Evolutionary conservation across 2,329 filamentous ascomycete genomes (phyloP).

Genomic region (Trichoderma oligosporum): DNA sequence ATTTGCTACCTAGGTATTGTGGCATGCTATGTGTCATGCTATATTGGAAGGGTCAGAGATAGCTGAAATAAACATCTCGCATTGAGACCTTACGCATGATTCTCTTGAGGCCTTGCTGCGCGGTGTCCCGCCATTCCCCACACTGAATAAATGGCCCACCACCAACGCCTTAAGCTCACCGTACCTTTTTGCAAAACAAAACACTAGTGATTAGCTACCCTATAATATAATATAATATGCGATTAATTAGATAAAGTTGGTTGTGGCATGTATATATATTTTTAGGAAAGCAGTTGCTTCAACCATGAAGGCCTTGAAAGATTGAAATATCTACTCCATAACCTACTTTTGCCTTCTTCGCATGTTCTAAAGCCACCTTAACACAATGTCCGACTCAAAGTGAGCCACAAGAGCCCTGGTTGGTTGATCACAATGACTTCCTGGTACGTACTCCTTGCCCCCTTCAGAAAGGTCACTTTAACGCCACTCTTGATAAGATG

Average conservation of each 20-base stretch:
- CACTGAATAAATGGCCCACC: conserved; percentile 5
- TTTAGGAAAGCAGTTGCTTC: not conserved
- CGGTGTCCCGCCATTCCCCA: conserved; percentile 13
- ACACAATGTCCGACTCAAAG: not conserved
- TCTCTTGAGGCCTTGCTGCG: conserved; percentile 8
- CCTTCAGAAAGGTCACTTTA: conserved; percentile 1
- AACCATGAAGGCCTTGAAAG: too few species aligned
- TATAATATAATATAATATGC: too few species aligned
- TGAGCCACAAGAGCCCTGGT: not conserved
- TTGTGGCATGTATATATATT: too few species aligned
- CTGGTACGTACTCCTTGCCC: conserved; percentile 9
- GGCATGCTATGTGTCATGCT: not conserved
- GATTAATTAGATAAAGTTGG: too few species aligned
- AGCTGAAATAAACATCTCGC: not conserved
- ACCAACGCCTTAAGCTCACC: conserved; percentile 7
- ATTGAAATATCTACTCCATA: too few species aligned
- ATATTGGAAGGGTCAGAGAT: not conserved
- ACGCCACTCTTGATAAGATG: conserved; percentile 11
- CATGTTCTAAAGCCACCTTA: not conserved
- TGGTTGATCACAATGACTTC: conserved; percentile 1
- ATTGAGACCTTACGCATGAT: not conserved
- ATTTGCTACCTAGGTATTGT: conserved; percentile 5
- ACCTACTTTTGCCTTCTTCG: too few species aligned
- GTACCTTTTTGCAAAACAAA: too few species aligned
- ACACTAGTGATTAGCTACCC: too few species aligned